Evolutionary conservation across 1,284 basidiomycete genomes (phyloP), one percentile per base, ranked within the genome.

Genomic region (Fomitopsis schrenkii): DNA sequence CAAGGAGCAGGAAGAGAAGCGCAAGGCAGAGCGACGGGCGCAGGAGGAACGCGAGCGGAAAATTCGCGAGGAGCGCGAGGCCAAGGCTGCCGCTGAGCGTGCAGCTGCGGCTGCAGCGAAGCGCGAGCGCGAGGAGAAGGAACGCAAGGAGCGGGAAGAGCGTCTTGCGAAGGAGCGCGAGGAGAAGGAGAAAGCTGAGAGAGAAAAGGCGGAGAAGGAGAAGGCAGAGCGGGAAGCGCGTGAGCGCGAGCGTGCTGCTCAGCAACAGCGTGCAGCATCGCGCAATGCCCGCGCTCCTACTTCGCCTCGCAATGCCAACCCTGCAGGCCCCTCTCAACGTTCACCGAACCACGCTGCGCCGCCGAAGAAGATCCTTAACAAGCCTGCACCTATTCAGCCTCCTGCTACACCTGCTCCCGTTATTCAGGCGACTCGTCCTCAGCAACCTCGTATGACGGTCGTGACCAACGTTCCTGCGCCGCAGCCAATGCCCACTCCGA

Each of bases 1-100:
- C 45, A 83, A 81, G 67, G 82, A 89, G 68, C 83, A 80, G 66
- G 87, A 90, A 67, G 90, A 93, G 69, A 86, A 78, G 67, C 74
- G 71, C 41, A 88, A 81, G 72, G 80, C 80, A 58, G 87, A 91
- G 68, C 79, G 83, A 57, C 82, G 82, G 58, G 90, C 90, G 69
- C 81, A 80, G 63, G 89, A 90, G 70, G 86, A 87, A 67, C 78
- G 73, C 63, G 86, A 86, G 63, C 78, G 82, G 58, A 84, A 83
- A 71, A 78, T 74, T 28, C 83, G 82, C 67, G 82, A 83, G 65
- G 85, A 88, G 68, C 79, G 80, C 19, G 76, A 84, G 67, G 82
- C 80, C 12, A 83, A 82, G 68, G 72, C 73, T 48, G 77, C 80
- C 62, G 76, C 75, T 57, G 83, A 90, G 62, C 83, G 84, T 64